A percentile compares a stretch with the other conserved stretches of the same genome.
phyloP scores from a whole-genome alignment of 2,329 filamentous ascomycete genomes.

The Hymenoscyphus scutula region DNA sequence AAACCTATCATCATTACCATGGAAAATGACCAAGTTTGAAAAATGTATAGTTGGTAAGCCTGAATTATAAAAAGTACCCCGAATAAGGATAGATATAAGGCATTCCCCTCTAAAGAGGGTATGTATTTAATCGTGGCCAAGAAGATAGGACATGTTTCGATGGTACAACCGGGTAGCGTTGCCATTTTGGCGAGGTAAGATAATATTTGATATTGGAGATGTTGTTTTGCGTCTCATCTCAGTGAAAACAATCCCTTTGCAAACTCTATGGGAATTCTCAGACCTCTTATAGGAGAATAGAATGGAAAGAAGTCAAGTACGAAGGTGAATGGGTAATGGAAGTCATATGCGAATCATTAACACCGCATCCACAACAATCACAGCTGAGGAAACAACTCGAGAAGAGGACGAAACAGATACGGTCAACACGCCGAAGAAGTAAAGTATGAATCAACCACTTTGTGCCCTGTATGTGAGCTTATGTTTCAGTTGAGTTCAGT shows the following conservation, averaged over 20 bases:
- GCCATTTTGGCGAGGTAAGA: background rate
- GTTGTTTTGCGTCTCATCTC: too few species aligned
- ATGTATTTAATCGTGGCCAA: conserved; percentile 41
- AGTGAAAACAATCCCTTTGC: background rate
- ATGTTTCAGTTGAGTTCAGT: too few species aligned
- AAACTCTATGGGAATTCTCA: background rate
- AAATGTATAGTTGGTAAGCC: conserved; percentile 46
- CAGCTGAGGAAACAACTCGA: background rate
- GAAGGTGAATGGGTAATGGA: background rate
- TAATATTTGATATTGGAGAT: background rate
- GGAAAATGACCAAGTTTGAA: conserved; percentile 56
- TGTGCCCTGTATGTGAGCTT: too few species aligned
- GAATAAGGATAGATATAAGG: conserved; percentile 52
- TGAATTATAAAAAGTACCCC: conserved; percentile 48
- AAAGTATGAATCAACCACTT: too few species aligned
- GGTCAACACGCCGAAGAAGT: too few species aligned
- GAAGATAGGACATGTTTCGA: conserved; percentile 7
- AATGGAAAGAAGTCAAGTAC: background rate
- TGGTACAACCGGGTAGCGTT: background rate
- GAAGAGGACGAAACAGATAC: background rate
- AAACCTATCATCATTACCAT: conserved; percentile 51
- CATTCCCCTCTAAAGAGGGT: conserved; percentile 49
- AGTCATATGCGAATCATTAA: background rate
- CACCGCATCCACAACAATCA: background rate
- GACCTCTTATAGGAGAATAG: background rate